Evolutionary conservation across 2,329 filamentous ascomycete species (phyloP), one percentile per base, ranked within the genome.

Genomic region (Fusarium chlamydosporum): DNA sequence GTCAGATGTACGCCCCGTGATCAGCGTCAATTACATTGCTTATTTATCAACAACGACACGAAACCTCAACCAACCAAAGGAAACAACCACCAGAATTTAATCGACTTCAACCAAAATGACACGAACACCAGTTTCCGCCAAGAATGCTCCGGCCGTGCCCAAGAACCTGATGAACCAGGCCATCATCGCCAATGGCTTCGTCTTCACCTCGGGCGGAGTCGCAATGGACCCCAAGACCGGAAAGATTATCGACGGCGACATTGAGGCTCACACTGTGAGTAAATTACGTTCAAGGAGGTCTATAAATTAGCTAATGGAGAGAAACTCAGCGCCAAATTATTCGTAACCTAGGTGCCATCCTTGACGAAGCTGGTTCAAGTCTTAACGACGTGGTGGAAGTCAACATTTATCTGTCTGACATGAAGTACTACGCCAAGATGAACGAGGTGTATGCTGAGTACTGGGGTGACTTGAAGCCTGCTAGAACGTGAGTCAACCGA

Each of bases 381-480:
- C 82, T 93, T 18, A 79, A 83, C 46, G 87, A 88, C 70, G 88
- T 92, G 13, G 87, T 93, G 68, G 92, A 92, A 80, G 88, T 91
- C 54, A 88, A 86, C 68, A 88, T 93, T 68, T 93, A 92, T 80
- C 82, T 93, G 46, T 86, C 88, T 43, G 86, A 91, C 71, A 92
- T 93, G 89, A 86, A 85, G 56, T 84, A 92, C 76, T 93, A 93
- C 74, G 85, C 82, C 33, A 88, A 90, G 77, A 92, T 93, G 88
- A 93, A 93, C 76, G 85, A 85, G 71, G 86, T 90, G 27, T 93
- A 92, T 72, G 85, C 86, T 74, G 87, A 90, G 77, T 90, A 88
- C 81, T 93, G 92, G 79, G 80, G 79, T 5, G 77, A 82, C 9
- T 68, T 80, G 0, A 83, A 83, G 71, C 82, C 82, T 2, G 79